phyloP scores from a whole-genome alignment of 1,284 basidiomycete genomes.

The Xerocomus minutiporus region DNA sequence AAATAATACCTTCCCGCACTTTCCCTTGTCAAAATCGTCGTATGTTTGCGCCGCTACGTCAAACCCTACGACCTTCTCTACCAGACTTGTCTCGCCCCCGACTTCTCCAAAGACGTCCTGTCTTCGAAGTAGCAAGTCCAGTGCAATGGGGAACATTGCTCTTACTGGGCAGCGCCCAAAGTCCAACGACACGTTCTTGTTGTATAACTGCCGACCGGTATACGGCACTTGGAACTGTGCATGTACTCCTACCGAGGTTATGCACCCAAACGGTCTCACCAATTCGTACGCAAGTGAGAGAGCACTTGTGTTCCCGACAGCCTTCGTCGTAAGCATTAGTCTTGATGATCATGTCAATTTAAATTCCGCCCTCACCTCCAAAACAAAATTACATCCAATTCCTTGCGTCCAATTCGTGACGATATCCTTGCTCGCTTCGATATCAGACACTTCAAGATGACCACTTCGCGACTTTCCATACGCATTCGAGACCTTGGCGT shows the following conservation, averaged over 20 bases:
- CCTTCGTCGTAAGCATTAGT: conserved; percentile 38
- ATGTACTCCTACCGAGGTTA: conserved; percentile 77
- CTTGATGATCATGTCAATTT: neutral
- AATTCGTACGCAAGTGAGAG: conserved; percentile 72
- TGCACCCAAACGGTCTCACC: conserved; percentile 75
- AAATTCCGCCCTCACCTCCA: conserved; percentile 48
- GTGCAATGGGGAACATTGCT: conserved; percentile 71
- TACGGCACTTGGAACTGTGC: conserved; percentile 53
- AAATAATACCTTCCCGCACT: conserved; percentile 70
- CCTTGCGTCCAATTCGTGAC: conserved; percentile 50
- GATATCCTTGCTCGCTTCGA: conserved; percentile 48
- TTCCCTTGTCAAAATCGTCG: conserved; percentile 61
- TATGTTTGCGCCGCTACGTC: conserved; percentile 55
- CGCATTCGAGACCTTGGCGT: conserved; percentile 43
- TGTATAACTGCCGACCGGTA: conserved; percentile 63
- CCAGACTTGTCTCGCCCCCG: conserved; percentile 53
- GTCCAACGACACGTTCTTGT: conserved; percentile 77
- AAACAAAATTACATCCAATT: conserved; percentile 57
- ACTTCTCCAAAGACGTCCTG: conserved; percentile 67
- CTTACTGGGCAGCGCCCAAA: conserved; percentile 87
- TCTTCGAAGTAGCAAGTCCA: conserved; percentile 64
- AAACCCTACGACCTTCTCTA: conserved; percentile 60
- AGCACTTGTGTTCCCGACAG: conserved; percentile 75
- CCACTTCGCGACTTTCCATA: conserved; percentile 38
- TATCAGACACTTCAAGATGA: conserved; percentile 46